Conservation (phyloP, 129 eudicot species). For the Artemisia annua region DNA sequence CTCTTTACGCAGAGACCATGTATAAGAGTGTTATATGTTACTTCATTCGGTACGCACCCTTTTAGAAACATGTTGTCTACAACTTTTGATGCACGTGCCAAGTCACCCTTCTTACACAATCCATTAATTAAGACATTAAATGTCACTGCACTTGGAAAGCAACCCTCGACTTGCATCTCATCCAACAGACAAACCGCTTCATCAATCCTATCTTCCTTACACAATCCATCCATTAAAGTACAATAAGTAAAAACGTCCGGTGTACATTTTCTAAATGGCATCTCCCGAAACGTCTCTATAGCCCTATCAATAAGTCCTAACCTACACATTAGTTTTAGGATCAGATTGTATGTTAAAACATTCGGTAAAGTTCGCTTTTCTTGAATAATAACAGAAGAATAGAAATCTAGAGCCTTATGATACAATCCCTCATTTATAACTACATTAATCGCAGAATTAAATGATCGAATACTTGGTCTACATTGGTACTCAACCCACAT, state of each 20-base stretch:
- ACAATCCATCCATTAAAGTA: constrained; percentile 94
- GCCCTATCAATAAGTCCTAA: constrained; percentile 62
- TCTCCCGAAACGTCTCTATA: constrained; percentile 60
- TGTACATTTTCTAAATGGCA: constrained; percentile 52
- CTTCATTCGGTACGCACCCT: constrained; percentile 84
- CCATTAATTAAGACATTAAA: constrained; percentile 83
- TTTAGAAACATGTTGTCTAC: constrained; percentile 89
- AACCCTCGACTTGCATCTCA: constrained; percentile 95
- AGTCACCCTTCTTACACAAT: constrained; percentile 78
- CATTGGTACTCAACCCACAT: constrained; percentile 76
- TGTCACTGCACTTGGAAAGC: constrained; percentile 56
- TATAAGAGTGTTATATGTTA: constrained; percentile 84
- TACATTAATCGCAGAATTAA: constrained; percentile 78
- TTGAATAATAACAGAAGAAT: constrained; percentile 33
- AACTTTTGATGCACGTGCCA: constrained; percentile 76
- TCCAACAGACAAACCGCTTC: constrained; percentile 86
- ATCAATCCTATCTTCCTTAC: constrained; percentile 72
- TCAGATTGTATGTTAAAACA: constrained; percentile 72
- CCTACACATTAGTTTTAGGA: constrained; percentile 71
- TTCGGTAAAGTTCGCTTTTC: constrained; percentile 51
- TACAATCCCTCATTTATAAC: constrained; percentile 57
- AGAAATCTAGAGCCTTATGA: constrained; percentile 55
- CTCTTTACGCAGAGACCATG: constrained; percentile 85
- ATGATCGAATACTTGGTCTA: constrained; percentile 74
- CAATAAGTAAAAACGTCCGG: constrained; percentile 86